phyloP scores from a whole-genome alignment of 2,329 filamentous ascomycete genomes.

The Ilyonectria robusta region DNA sequence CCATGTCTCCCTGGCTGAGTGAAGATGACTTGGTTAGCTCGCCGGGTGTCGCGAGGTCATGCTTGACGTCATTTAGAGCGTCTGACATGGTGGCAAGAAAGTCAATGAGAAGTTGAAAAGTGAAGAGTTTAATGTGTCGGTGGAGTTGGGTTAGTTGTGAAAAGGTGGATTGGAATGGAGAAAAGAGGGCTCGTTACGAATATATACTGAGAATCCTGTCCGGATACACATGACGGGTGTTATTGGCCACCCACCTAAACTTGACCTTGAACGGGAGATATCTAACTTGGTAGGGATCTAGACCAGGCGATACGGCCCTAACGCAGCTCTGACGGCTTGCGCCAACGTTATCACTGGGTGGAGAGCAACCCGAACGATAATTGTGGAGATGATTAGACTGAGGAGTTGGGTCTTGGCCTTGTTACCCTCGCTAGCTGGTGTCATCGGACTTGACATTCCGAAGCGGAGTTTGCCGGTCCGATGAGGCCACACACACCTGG shows the following conservation, averaged over 20 bases:
- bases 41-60: conserved; percentile 3
- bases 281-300: conserved; percentile 1
- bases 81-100: conserved; percentile 1
- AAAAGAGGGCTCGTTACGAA: background rate
- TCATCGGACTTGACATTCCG: background rate
- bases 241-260: background rate
- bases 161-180: background rate
- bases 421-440: background rate
- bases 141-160: background rate
- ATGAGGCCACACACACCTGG: background rate
- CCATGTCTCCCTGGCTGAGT: background rate
- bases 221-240: background rate
- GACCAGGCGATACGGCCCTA: background rate
- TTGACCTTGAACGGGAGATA: background rate
- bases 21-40: conserved; percentile 1
- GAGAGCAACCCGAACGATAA: conserved; percentile 2
- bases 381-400: conserved; percentile 2
- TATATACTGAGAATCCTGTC: background rate
- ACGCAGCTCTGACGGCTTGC: background rate
- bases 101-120: background rate
- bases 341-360: conserved; percentile 10
- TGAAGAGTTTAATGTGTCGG: background rate
- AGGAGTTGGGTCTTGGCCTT: background rate
- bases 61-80: conserved; percentile 3
- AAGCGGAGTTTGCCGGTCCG: background rate